A percentile compares a stretch with the other conserved stretches of the same genome.
Conservation (phyloP, 2,329 filamentous ascomycete genomes). For the Fusarium transvaalense region DNA sequence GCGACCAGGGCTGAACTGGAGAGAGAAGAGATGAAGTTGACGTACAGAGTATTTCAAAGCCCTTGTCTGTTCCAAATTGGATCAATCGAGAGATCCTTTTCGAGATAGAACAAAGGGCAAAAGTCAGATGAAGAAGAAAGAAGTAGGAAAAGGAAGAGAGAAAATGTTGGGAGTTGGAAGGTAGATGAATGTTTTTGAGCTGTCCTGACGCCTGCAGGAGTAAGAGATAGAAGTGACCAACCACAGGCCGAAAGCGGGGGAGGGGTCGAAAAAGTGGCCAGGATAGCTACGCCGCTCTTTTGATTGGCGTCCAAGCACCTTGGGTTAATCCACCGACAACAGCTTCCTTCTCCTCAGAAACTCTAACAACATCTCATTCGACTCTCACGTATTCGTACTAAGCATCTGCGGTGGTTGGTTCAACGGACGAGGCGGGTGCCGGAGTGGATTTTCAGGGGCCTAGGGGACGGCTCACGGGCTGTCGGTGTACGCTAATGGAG, state of each 20-base stretch:
- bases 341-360: slow-evolving; percentile 24
- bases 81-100: slow-evolving; percentile 47
- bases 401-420: slow-evolving; percentile 36
- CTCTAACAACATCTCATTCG: slow-evolving; percentile 25
- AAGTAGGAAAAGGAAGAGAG: slow-evolving; percentile 39
- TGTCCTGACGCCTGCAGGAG: slow-evolving; percentile 19
- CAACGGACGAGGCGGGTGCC: slow-evolving; percentile 43
- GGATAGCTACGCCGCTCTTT: slow-evolving; percentile 26
- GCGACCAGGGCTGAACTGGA: slow-evolving; percentile 13
- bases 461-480: slow-evolving; percentile 42
- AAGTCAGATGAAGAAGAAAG: slow-evolving; percentile 37
- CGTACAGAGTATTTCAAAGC: slow-evolving; percentile 46
- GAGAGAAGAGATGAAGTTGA: slow-evolving; percentile 17
- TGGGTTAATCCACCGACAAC: slow-evolving; percentile 12
- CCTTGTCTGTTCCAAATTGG: slow-evolving; percentile 49
- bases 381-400: slow-evolving; percentile 47
- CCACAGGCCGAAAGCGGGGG: slow-evolving; percentile 53
- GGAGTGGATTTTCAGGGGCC: slow-evolving; percentile 42
- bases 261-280: slow-evolving; percentile 48
- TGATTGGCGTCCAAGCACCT: slow-evolving; percentile 25
- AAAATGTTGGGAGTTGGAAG: slow-evolving; percentile 41
- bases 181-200: slow-evolving; percentile 36
- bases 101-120: slow-evolving; percentile 43
- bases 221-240: slow-evolving; percentile 46
- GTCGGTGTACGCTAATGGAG: slow-evolving; percentile 47